Base-by-base conservation (phyloP, 192 early-diverging fungal genomes). In the Coemansia sp. region DNA sequence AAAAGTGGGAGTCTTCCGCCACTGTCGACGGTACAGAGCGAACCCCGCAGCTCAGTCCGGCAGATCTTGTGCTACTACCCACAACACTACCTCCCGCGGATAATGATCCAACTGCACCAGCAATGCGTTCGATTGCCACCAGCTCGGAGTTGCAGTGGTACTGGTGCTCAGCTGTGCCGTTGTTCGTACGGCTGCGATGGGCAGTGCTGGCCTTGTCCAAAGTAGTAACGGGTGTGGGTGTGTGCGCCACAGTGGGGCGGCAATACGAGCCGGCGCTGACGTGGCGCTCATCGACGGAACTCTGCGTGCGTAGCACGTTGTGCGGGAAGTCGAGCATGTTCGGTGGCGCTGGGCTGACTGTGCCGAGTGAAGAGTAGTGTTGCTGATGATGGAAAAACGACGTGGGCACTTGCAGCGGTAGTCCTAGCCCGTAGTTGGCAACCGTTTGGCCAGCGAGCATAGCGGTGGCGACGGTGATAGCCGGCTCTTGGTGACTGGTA, bases 111-210 rank as follows among this genome's bases (percentile, higher is more conserved):
- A 62, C 29, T 15, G 64, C 33, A n/a, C 47, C 49, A 18, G 18
- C 44, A 22, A 50, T 50, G 13, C 50, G 50, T 39, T 72, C 81
- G 7, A 76, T 61, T 7, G 76, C 52, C 39, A 75, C 68, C 20
- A 79, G 68, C 13, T 79, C 81, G 0, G 81, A 84, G 71, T 73
- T 78, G 76, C 81, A 76, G 2, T 76, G 76, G 74, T 84, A 84
- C 55, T 73, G 76, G 70, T 84, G 81, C 70, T 84, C 81, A 16
- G 81, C 79, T 12, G 76, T 79, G 43, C 81, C 66, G 40, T 67
- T 67, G 67, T 67, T 66, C 46, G 60, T 70, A 7, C 80, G 75
- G n/a, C 69, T 66, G 8, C 62, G 50, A 27, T 40, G 50, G 36
- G 61, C 46, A 8, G 44, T 20, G 1, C 27, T 40, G 22, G 36